These are phyloP conservation scores for Iris macrosiphon DNA, from an alignment of 106 monocot genomes.

Conservation along the genomic window DNA sequence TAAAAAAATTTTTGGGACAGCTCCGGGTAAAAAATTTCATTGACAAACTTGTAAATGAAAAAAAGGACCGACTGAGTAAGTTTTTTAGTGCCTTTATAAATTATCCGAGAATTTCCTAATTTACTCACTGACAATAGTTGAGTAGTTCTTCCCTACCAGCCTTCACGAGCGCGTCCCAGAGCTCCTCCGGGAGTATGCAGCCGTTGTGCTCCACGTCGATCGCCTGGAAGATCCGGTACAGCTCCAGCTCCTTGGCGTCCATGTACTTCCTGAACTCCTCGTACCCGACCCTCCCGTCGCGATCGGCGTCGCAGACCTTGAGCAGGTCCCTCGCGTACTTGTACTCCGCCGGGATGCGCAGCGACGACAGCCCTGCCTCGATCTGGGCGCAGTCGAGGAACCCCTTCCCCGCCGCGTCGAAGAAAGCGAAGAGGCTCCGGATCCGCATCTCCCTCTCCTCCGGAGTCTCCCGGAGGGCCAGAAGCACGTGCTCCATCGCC, in stretches of 20 bases:
- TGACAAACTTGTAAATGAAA: too few relatives aligned
- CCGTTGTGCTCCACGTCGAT: conserved; percentile 96
- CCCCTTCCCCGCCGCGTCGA: conserved; percentile 44
- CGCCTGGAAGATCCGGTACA: conserved; percentile 91
- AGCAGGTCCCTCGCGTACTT: conserved; percentile 88
- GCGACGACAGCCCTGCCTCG: conserved; percentile 58
- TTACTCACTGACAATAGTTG: too few relatives aligned
- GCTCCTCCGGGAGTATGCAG: conserved; percentile 91
- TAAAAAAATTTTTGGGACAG: too few relatives aligned
- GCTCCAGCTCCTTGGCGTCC: conserved; percentile 87
- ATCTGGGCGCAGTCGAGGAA: conserved; percentile 74
- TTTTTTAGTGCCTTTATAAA: too few relatives aligned
- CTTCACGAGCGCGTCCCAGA: conserved; percentile 88
- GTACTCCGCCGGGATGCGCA: conserved; percentile 74
- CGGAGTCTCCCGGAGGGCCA: conserved; percentile 68
- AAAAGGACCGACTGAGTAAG: too few relatives aligned
- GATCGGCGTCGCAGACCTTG: conserved; percentile 68
- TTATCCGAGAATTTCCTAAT: too few relatives aligned
- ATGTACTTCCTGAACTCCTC: conserved; percentile 72
- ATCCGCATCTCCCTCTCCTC: conserved; percentile 82
- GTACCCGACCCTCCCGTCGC: conserved; percentile 76
- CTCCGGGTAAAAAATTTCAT: too few relatives aligned
- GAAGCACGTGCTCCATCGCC: conserved; percentile 77
- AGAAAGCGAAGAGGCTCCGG: conserved; percentile 78
- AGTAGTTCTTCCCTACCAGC: too few relatives aligned